Evolutionary conservation across 495 filamentous ascomycete genomes (phyloP).

Genomic region (Lentithecium fluviatile): DNA sequence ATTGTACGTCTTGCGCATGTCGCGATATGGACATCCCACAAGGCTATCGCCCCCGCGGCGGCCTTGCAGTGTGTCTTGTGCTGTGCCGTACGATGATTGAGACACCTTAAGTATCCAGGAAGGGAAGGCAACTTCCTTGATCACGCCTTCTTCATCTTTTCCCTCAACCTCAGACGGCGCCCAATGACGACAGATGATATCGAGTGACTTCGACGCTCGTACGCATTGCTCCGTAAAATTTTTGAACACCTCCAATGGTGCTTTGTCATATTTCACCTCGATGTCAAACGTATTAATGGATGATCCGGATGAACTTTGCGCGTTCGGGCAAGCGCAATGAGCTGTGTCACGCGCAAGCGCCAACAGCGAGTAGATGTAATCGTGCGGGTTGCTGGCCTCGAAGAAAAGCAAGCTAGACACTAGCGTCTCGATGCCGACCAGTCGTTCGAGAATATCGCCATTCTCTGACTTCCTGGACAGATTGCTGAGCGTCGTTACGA

Average conservation of each 20-base stretch:
- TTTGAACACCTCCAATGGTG: slow-evolving; percentile 3
- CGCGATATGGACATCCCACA: too few species aligned
- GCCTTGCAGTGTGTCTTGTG: too few species aligned
- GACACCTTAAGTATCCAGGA: neutral
- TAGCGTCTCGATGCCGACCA: slow-evolving; percentile 9
- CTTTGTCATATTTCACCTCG: neutral
- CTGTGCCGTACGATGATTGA: neutral
- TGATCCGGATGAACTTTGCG: too few species aligned
- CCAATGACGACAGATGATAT: slow-evolving; percentile 28
- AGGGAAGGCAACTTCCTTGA: neutral
- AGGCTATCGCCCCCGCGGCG: too few species aligned
- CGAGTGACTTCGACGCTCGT: neutral
- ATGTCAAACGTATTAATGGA: neutral
- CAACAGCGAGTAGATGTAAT: slow-evolving; percentile 9
- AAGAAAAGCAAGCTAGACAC: slow-evolving; percentile 11
- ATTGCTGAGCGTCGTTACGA: slow-evolving; percentile 34
- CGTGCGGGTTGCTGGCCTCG: neutral
- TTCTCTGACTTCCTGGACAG: slow-evolving; percentile 24
- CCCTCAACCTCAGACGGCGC: too few species aligned
- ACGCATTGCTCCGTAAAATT: neutral
- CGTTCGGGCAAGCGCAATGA: too few species aligned
- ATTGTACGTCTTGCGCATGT: too few species aligned
- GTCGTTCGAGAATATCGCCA: neutral
- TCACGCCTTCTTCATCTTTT: neutral
- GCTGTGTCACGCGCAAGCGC: neutral